Evolutionary conservation across 2,329 filamentous ascomycete species (phyloP), one percentile per base, ranked within the genome.

Genomic region (Alternaria metachromatica): DNA sequence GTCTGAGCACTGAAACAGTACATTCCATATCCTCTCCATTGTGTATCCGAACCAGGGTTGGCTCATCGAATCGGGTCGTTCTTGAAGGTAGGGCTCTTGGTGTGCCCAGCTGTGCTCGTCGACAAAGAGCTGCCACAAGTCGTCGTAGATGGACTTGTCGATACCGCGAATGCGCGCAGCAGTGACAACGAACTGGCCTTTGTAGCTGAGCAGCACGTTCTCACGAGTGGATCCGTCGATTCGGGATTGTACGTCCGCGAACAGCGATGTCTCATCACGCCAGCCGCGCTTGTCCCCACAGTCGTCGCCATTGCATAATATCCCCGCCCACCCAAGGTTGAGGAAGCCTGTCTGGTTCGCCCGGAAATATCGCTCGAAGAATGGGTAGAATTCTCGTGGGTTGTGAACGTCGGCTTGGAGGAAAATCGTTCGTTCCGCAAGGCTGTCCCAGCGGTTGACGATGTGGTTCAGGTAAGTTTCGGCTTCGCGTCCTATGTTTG

Each of bases 381-480:
- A 79, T 6, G 75, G 69, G 26, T 76, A 76, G 33, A 82, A 71
- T 50, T 81, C 77, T 37, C 62, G 64, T 28, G 76, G 74, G 44
- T 82, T 81, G 65, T 85, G 76, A 26, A 82, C 64, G 30, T 78
- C 78, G 5, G 82, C 83, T 72, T 85, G 83, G 6, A 85, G 73
- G 73, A 86, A 86, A 25, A 85, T 64, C 0, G 82, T 84, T 54
- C 85, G 83, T 12, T 60, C 74, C 11, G 83, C 80, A 4, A 86
- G 78, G 21, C 68, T 68, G 41, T 84, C 80, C 80, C 81, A 86
- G 45, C 74, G 62, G 13, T 66, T 71, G 5, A 83, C 60, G 33
- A 85, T 84, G 65, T 86, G 84, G 62, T 80, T 72, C 5, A 86
- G 78, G 70, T 82, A 85, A 5, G 83, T 82, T 9, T 82, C 82